phyloP scores from a whole-genome alignment of 1,284 basidiomycete genomes.

The Leccinum griseonigrum region DNA sequence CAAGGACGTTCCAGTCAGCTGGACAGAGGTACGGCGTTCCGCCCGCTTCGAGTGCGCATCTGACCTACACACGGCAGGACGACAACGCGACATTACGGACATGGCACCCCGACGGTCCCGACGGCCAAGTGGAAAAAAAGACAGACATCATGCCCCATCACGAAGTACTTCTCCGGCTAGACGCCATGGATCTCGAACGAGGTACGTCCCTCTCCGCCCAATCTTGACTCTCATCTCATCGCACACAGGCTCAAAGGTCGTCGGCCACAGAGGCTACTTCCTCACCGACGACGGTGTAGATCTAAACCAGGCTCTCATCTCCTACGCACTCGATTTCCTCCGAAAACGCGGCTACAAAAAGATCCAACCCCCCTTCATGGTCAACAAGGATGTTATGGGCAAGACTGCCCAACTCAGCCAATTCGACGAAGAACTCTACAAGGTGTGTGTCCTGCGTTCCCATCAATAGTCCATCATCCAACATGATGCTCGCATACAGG shows the following conservation, averaged over 20 bases:
- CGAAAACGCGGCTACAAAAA: slow-evolving; percentile 86
- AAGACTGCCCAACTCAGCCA: slow-evolving; percentile 98
- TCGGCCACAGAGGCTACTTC: slow-evolving; percentile 96
- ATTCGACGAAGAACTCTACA: slow-evolving; percentile 98
- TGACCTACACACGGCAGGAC: slow-evolving; percentile 47
- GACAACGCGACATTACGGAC: slow-evolving; percentile 83
- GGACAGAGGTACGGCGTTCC: slow-evolving; percentile 73
- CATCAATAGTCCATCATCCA: background rate
- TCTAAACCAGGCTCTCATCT: slow-evolving; percentile 95
- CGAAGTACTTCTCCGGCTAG: slow-evolving; percentile 90
- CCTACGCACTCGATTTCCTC: slow-evolving; percentile 94
- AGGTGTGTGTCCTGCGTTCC: slow-evolving; percentile 50
- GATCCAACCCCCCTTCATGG: slow-evolving; percentile 97
- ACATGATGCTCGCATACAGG: slow-evolving; percentile 42
- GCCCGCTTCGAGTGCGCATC: background rate
- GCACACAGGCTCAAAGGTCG: slow-evolving; percentile 78
- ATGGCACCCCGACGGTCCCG: slow-evolving; percentile 86
- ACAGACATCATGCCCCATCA: slow-evolving; percentile 90
- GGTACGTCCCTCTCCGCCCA: slow-evolving; percentile 44
- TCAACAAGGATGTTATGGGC: slow-evolving; percentile 97
- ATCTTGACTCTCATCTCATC: slow-evolving; percentile 1
- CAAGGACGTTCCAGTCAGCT: slow-evolving; percentile 80
- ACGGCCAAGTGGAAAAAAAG: slow-evolving; percentile 57
- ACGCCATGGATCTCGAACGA: slow-evolving; percentile 95
- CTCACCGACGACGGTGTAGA: slow-evolving; percentile 95